Evolutionary conservation across 2,329 filamentous ascomycete species (phyloP), one percentile per base, ranked within the genome.

Genomic region (Fusarium verticillioides): DNA sequence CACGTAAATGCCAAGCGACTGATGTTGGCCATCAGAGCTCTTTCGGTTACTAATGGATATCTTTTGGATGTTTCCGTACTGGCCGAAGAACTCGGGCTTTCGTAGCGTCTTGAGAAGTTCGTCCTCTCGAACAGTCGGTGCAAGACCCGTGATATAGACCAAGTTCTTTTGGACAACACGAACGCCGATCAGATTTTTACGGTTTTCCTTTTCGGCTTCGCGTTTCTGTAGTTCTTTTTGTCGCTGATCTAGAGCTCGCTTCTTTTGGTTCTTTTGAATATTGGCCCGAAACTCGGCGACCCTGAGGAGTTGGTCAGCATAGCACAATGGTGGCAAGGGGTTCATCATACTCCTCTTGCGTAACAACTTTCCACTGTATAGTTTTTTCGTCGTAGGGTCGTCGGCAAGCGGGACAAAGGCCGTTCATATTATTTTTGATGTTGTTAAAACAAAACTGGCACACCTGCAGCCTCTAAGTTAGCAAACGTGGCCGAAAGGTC

Each of bases 361-460:
- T 97, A 67, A 97, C 94, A 63, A 96, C 93, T 84, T 97, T 97
- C 89, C 95, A 99, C 83, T 98, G 91, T 81, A 99, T 98, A 36
- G 95, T 97, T 82, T 96, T 96, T 77, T 99, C 97, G 82, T 98
- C 95, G 82, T 99, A 99, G 10, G 94, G 93, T 81, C 96, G 90
- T 83, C 96, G 91, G 82, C 96, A 99, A 76, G 97, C 97, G n/a
- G 96, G 96, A 83, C 96, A 99, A 65, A 98, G 89, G 40, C 96
- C 95, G 81, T 98, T 98, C 89, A 97, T 95, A 78, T 98, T 98
- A 78, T 93, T 97, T 85, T 97, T 97, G 82, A 99, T 97, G 82
- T 98, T 99, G 85, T 99, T 98, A 87, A 96, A 99, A 85, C 96
- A 99, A 84, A 99, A 99, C 87, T 99, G 97, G 84, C 96, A 99